Evolutionary conservation across 805 yeast genomes (phyloP), one percentile per base, ranked within the genome.

Genomic region (Tetrapisispora nanseiensis): DNA sequence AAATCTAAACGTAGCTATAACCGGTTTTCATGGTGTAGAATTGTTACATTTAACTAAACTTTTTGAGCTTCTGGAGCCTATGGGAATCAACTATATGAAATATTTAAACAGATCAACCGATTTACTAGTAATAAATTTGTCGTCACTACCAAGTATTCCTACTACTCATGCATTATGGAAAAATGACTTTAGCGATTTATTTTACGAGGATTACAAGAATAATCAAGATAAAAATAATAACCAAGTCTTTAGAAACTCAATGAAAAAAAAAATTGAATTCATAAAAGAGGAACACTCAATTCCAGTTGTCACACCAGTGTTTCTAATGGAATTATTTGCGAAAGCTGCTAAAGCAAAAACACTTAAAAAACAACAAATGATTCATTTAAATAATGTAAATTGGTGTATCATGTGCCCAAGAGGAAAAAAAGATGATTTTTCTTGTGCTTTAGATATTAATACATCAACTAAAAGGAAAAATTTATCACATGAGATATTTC

Each of bases 1-100:
- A 1, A 6, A 19, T 8, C 19, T 59, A 49, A 39, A 47, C 62
- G 40, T 82, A 4, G 70, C 82, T 46, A 68, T 82, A 3, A 74
- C 86, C 3, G 95, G 95, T 3, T 86, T 81, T 57, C 71, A 78
- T 18, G 95, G 94, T 0, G 77, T 83, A 22, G 94, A 86, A 59
- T 62, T 77, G 15, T 62, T 83, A 33, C 95, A 86, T 61, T 55
- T 82, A 11, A 76, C 74, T 8, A 82, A 82, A 54, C 67, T 90
- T 34, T 67, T 86, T 8, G 52, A 65, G 16, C 55, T 71, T 23
- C 51, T 82, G 20, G 78, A 81, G 21, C 56, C 56, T 6, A 46
- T 49, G 45, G 59, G 62, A 3, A 44, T 60, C 7, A 46, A 42
- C 11, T 55, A 54, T 29, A 42, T 53, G 4, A 55, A 56, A 36